Percentiles rank a stretch among this genome's conserved stretches.
These are phyloP conservation scores for Hamigera avellanea DNA, from an alignment of 495 filamentous ascomycete genomes.

Conservation along the genomic window DNA sequence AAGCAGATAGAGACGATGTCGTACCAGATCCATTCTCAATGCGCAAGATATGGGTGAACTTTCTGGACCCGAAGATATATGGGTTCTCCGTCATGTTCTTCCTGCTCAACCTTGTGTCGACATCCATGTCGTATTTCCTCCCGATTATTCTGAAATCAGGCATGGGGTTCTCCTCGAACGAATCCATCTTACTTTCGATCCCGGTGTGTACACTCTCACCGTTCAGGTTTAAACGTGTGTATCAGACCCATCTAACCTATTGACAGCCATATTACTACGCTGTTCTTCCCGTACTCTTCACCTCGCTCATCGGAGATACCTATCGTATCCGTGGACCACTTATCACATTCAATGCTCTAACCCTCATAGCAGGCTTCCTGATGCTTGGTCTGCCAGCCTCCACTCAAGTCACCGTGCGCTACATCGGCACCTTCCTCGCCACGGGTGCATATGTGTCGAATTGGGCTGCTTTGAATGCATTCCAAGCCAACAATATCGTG, in stretches of 20 bases:
- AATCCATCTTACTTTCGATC: constrained; percentile 59
- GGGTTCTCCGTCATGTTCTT: constrained; percentile 65
- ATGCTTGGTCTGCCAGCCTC: constrained; percentile 55
- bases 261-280: constrained; percentile 60
- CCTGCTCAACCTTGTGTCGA: constrained; percentile 60
- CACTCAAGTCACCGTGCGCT: constrained; percentile 54
- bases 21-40: constrained; percentile 48
- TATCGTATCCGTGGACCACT: constrained; percentile 53
- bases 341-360: constrained; percentile 62
- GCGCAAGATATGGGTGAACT: constrained; percentile 46
- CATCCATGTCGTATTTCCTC: constrained; percentile 55
- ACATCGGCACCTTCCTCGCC: constrained; percentile 62
- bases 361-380: constrained; percentile 59
- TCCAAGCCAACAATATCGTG: constrained; percentile 59
- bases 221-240: not conserved
- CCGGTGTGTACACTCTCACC: constrained; percentile 27
- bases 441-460: constrained; percentile 72
- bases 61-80: constrained; percentile 59
- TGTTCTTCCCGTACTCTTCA: constrained; percentile 56
- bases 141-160: constrained; percentile 62
- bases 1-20: constrained; percentile 55
- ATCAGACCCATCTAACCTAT: constrained; percentile 1
- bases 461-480: constrained; percentile 68
- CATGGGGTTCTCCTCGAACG: constrained; percentile 56
- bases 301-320: constrained; percentile 56